These are phyloP conservation scores for Geotrichum carabidarum DNA, from an alignment of 1,139 yeast species.

Conservation along the genomic window DNA sequence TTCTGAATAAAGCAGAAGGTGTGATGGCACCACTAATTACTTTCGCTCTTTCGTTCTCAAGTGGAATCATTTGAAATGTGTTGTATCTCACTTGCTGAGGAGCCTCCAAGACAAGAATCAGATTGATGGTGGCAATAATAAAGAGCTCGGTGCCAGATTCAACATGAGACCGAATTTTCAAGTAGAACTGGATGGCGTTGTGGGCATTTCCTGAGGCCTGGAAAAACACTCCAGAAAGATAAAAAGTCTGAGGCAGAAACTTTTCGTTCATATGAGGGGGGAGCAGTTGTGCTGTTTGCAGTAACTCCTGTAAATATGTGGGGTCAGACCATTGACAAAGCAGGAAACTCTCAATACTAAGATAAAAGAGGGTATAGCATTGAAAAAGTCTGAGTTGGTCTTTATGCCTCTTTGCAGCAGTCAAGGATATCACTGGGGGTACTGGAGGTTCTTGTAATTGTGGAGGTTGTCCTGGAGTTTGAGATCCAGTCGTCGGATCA, in stretches of 20 bases:
- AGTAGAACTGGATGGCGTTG: slow-evolving; percentile 20
- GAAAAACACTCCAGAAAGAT: slow-evolving; percentile 20
- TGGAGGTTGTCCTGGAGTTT: neutral
- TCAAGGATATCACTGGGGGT: slow-evolving; percentile 15
- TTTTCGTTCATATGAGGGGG: slow-evolving; percentile 14
- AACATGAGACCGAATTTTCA: slow-evolving; percentile 16
- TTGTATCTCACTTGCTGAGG: slow-evolving; percentile 16
- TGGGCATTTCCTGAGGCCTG: slow-evolving; percentile 20
- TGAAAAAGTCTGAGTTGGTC: slow-evolving; percentile 14
- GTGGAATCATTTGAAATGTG: slow-evolving; percentile 12
- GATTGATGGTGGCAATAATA: slow-evolving; percentile 18
- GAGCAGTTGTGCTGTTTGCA: slow-evolving; percentile 14
- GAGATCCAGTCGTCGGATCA: neutral
- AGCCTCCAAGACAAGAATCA: slow-evolving; percentile 17
- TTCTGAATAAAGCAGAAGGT: slow-evolving; percentile 14
- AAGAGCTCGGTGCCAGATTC: slow-evolving; percentile 12
- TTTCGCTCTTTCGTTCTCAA: neutral
- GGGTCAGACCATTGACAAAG: slow-evolving; percentile 17
- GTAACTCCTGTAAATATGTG: slow-evolving; percentile 14
- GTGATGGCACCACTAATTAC: slow-evolving; percentile 7
- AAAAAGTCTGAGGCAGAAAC: slow-evolving; percentile 19
- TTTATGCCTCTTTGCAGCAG: slow-evolving; percentile 10
- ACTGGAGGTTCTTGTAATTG: slow-evolving; percentile 4
- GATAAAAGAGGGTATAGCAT: slow-evolving; percentile 15
- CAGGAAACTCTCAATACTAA: slow-evolving; percentile 17